A percentile compares a stretch with the other conserved stretches of the same genome.
These are phyloP conservation scores for Teunomyces atbi DNA, from an alignment of 805 yeast genomes.

Conservation along the genomic window DNA sequence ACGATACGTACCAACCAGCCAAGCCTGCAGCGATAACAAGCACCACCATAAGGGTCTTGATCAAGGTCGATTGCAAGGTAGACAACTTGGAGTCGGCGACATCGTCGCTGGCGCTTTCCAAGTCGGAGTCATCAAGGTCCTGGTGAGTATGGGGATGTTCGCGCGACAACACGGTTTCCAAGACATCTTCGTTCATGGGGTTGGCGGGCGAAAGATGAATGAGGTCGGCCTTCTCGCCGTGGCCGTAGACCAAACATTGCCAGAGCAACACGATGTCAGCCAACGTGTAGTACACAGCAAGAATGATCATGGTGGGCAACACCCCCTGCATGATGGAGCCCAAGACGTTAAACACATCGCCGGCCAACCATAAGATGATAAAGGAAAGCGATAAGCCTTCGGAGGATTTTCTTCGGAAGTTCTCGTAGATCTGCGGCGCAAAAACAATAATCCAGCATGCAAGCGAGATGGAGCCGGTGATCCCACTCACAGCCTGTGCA, in stretches of 20 bases:
- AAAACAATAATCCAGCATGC: conserved; percentile 98
- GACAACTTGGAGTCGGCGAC: conserved; percentile 13
- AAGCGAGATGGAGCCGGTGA: conserved; percentile 82
- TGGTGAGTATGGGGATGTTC: conserved; percentile 23
- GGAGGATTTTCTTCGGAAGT: conserved; percentile 77
- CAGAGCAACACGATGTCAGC: conserved; percentile 83
- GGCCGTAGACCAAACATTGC: conserved; percentile 82
- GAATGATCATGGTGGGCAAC: conserved; percentile 88
- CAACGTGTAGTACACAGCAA: conserved; percentile 88
- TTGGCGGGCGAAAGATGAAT: conserved; percentile 87
- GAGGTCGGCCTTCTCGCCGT: conserved; percentile 60
- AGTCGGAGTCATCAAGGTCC: conserved; percentile 20
- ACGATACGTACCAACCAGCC: conserved; percentile 81
- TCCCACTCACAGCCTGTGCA: conserved; percentile 73
- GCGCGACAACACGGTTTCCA: conserved; percentile 57
- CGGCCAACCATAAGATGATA: conserved; percentile 86
- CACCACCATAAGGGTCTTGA: conserved; percentile 52
- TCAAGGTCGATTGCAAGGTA: conserved; percentile 18
- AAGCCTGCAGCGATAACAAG: conserved; percentile 76
- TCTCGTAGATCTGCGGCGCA: conserved; percentile 95
- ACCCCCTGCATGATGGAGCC: conserved; percentile 91
- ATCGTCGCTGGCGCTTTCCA: conserved; percentile 7
- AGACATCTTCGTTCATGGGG: conserved; percentile 69
- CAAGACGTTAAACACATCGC: conserved; percentile 89
- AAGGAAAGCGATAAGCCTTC: conserved; percentile 88